phyloP scores from a whole-genome alignment of 2,329 filamentous ascomycete species.

The Penicillium janthinellum region DNA sequence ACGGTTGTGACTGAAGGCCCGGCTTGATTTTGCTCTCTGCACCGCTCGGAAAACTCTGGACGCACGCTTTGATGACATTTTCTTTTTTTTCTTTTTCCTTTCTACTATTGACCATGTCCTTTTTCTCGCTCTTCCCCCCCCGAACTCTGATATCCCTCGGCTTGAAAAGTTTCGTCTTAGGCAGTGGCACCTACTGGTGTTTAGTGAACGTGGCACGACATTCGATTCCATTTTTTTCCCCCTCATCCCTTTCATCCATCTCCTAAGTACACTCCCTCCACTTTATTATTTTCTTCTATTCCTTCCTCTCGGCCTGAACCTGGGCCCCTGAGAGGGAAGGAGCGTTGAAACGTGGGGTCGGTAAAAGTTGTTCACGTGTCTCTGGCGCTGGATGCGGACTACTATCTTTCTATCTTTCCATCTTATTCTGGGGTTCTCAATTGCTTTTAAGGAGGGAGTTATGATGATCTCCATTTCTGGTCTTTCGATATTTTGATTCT shows the following conservation, averaged over 20 bases:
- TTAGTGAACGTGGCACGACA: conserved; percentile 37
- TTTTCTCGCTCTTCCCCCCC: conserved; percentile 24
- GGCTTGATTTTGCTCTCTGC: conserved; percentile 17
- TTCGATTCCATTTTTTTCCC: conserved; percentile 19
- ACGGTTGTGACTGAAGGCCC: conserved; percentile 8
- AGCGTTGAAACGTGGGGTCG: conserved; percentile 13
- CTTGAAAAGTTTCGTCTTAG: conserved; percentile 45
- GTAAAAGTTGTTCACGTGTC: conserved; percentile 22
- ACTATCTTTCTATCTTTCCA: conserved; percentile 10
- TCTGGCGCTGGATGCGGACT: conserved; percentile 17
- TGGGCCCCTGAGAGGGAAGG: neutral
- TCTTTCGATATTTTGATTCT: conserved; percentile 7
- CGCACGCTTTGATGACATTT: conserved; percentile 41
- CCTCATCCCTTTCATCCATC: conserved; percentile 6
- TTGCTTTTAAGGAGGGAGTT: conserved; percentile 14
- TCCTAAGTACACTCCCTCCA: conserved; percentile 13
- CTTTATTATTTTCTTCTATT: conserved; percentile 5
- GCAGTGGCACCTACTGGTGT: conserved; percentile 36
- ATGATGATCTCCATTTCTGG: conserved; percentile 17
- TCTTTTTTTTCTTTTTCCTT: conserved; percentile 26
- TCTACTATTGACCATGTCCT: conserved; percentile 21
- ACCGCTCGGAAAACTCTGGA: conserved; percentile 35
- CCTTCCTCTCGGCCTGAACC: neutral
- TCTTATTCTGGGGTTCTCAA: neutral
- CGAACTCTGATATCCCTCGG: conserved; percentile 47